Conservation (phyloP, 2,329 filamentous ascomycete species). For the Paraphaeosphaeria minitans region DNA sequence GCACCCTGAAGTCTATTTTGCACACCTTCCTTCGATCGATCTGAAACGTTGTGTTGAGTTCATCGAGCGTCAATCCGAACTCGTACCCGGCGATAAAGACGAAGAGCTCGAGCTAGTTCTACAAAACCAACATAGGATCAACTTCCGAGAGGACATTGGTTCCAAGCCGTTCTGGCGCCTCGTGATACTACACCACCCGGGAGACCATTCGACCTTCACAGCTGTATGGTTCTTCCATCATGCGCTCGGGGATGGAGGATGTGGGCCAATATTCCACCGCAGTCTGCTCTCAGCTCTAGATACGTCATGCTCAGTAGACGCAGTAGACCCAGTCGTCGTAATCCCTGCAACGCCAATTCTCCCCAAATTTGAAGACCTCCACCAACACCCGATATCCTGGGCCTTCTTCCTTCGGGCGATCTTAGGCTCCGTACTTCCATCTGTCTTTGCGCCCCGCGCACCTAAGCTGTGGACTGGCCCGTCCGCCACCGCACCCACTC, state of each 20-base stretch:
- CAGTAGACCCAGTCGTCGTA: slow-evolving; percentile 17
- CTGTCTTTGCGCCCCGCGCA: slow-evolving; percentile 21
- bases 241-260: slow-evolving; percentile 54
- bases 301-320: background rate
- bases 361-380: slow-evolving; percentile 49
- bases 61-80: slow-evolving; percentile 25
- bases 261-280: slow-evolving; percentile 53
- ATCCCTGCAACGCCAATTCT: slow-evolving; percentile 35
- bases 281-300: slow-evolving; percentile 47
- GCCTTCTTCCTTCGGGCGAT: slow-evolving; percentile 41
- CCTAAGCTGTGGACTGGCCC: slow-evolving; percentile 33
- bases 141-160: slow-evolving; percentile 40
- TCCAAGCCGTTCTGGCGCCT: slow-evolving; percentile 53
- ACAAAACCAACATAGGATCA: slow-evolving; percentile 48
- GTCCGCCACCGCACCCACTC: slow-evolving; percentile 18
- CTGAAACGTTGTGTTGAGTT: slow-evolving; percentile 46
- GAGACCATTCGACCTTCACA: slow-evolving; percentile 41
- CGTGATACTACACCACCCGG: slow-evolving; percentile 37
- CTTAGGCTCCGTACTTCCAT: slow-evolving; percentile 42
- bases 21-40: slow-evolving; percentile 51
- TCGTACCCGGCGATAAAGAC: slow-evolving; percentile 37
- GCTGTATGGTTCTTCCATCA: slow-evolving; percentile 56
- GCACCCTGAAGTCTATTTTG: slow-evolving; percentile 50
- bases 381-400: slow-evolving; percentile 47
- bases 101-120: slow-evolving; percentile 50